phyloP scores from a whole-genome alignment of 2,329 filamentous ascomycete species.

The Myriangium duriaei region DNA sequence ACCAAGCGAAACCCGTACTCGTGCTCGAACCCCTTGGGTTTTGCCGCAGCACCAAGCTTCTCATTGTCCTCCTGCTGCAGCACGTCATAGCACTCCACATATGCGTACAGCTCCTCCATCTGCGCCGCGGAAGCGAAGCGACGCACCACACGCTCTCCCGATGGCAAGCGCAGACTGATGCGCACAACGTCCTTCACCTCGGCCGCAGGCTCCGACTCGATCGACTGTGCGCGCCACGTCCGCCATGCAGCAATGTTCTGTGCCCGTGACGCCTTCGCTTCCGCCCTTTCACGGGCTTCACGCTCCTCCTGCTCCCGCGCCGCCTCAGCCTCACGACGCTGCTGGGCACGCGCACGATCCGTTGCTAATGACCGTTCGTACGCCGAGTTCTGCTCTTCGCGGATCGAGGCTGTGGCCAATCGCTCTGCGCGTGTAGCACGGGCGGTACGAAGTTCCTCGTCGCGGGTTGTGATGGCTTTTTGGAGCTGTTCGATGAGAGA shows the following conservation, averaged over 20 bases:
- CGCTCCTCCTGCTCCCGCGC: constrained; percentile 48
- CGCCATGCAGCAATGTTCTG: constrained; percentile 59
- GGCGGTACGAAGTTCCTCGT: constrained; percentile 59
- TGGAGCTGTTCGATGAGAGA: constrained; percentile 68
- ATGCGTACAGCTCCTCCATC: constrained; percentile 86
- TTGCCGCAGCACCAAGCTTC: constrained; percentile 23
- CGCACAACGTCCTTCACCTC: constrained; percentile 59
- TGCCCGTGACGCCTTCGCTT: constrained; percentile 45
- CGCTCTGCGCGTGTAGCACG: constrained; percentile 69
- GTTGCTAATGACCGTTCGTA: constrained; percentile 85
- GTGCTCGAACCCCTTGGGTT: constrained; percentile 63
- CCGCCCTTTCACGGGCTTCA: constrained; percentile 51
- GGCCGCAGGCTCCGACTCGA: constrained; percentile 55
- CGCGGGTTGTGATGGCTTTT: constrained; percentile 60
- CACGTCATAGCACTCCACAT: constrained; percentile 79
- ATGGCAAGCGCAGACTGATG: constrained; percentile 49
- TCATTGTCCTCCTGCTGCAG: constrained; percentile 34
- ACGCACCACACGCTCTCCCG: constrained; percentile 63
- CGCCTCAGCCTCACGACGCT: constrained; percentile 64
- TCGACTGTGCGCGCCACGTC: constrained; percentile 58
- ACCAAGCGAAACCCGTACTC: constrained; percentile 77
- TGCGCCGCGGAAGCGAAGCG: constrained; percentile 57
- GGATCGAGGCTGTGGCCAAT: constrained; percentile 64
- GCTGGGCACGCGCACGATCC: constrained; percentile 71
- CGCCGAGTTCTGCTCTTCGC: constrained; percentile 82